Conservation (phyloP, 345 rosid genomes). For the Populus nigra region DNA sequence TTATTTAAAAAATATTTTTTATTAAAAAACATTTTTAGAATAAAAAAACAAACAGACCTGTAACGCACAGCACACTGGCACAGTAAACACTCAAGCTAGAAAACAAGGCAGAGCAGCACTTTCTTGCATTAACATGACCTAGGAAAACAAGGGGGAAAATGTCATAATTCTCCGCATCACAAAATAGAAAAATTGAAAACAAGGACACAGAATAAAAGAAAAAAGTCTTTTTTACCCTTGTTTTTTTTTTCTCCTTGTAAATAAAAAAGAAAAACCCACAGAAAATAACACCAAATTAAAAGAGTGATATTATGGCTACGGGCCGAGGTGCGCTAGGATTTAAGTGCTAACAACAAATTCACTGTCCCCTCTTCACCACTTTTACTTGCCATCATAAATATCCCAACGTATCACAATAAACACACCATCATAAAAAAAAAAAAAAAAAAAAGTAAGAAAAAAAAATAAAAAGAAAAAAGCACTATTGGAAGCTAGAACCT, state of each 20-base stretch:
- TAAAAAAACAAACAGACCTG: too few species aligned
- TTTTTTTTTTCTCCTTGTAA: background rate
- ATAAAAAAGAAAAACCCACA: slow-evolving; percentile 13
- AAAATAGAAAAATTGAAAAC: background rate
- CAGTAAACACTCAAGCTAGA: too few species aligned
- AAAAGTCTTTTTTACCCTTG: too few species aligned
- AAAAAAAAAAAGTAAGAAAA: background rate
- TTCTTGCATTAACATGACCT: too few species aligned
- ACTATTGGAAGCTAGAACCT: slow-evolving; percentile 44
- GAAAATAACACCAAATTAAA: background rate
- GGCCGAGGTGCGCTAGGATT: background rate
- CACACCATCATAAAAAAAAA: background rate
- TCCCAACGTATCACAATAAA: background rate
- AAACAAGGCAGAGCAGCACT: background rate
- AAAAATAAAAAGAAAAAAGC: background rate
- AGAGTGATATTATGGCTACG: too few species aligned
- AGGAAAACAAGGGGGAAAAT: too few species aligned
- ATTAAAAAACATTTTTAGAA: too few species aligned
- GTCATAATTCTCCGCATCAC: too few species aligned
- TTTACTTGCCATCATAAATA: background rate
- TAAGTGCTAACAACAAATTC: background rate
- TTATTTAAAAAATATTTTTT: too few species aligned
- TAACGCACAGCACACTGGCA: too few species aligned
- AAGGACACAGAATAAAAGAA: background rate
- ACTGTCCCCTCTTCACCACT: too few species aligned